Conservation (phyloP, 768 basidiomycete species). For the Suillus plorans region DNA sequence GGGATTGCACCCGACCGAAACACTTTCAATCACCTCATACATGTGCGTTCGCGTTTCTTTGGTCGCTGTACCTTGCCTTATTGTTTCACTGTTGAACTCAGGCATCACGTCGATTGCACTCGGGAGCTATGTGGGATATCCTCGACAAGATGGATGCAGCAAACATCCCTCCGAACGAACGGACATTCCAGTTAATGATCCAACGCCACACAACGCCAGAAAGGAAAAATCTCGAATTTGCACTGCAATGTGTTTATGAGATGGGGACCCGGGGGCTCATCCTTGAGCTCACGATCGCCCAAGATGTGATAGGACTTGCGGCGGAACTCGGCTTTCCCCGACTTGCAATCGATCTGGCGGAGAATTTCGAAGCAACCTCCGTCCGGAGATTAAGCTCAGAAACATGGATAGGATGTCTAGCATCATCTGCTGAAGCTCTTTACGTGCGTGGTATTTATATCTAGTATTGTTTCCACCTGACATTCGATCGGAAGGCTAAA, state of each 20-base stretch:
- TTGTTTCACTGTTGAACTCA: constrained; percentile 25
- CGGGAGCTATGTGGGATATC: constrained; percentile 46
- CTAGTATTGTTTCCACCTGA: not conserved
- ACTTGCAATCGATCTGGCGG: constrained; percentile 71
- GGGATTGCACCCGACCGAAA: constrained; percentile 49
- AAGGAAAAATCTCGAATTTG: constrained; percentile 56
- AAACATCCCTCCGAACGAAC: constrained; percentile 47
- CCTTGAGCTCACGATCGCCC: constrained; percentile 49
- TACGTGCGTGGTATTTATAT: constrained; percentile 56
- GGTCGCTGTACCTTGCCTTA: not conserved
- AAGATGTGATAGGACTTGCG: constrained; percentile 53
- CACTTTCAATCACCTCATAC: constrained; percentile 59
- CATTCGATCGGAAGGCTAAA: constrained; percentile 47
- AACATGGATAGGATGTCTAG: constrained; percentile 68
- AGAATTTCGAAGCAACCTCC: constrained; percentile 55
- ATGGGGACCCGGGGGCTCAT: constrained; percentile 54
- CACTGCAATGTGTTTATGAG: constrained; percentile 57
- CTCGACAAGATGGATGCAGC: constrained; percentile 55
- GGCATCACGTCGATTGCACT: constrained; percentile 45
- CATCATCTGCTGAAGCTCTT: constrained; percentile 58
- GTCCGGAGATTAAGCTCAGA: constrained; percentile 50
- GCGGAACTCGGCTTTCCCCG: constrained; percentile 55
- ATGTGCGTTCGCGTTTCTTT: constrained; percentile 40
- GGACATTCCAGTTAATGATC: constrained; percentile 57
- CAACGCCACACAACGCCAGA: constrained; percentile 40